Base-by-base conservation (phyloP, 768 basidiomycete species). In the Gelatoporia subvermispora region DNA sequence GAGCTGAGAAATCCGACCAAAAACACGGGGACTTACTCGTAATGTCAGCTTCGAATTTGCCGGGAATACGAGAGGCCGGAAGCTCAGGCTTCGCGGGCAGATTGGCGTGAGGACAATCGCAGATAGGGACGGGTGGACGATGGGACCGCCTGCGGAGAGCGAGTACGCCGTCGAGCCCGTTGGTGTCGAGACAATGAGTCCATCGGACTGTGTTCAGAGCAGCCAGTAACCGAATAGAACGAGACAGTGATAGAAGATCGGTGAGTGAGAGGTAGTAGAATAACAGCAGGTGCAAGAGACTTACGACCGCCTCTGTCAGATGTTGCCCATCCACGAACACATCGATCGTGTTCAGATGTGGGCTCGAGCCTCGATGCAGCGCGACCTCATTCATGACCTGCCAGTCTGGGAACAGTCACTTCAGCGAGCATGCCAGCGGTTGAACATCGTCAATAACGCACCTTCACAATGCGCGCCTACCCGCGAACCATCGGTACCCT, bases 381-480 rank as follows among this genome's bases (percentile, higher is more conserved):
- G 91, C 85, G 49, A 97, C 82, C 66, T 97, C 94, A 61, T 97
- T 97, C 92, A 97, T 94, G 34, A 95, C 94, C 65, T 95, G 93
- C 86, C 89, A 93, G 54, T 85, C 93, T 87, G 51, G 31, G 22
- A 24, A 24, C 35, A n/a, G 17, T 31, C 18, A 4, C 37, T 11
- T 18, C 35, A 7, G 21, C 37, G 35, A n/a, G 18, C 2, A 21
- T 16, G 20, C 4, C 10, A 36, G 21, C 8, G 8, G 23, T n/a
- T 13, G 38, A 16, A 38, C 37, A 31, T 31, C 28, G 24, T 34
- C 49, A 45, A 34, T 40, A 35, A 65, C 72, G 17, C 35, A 85
- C 85, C 84, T 58, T 85, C 77, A 20, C 71, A 72, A 49, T 80
- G 77, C 35, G 73, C 70, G 23, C 73, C 74, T 51, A 84, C 82